Base-by-base conservation (phyloP, 2,329 filamentous ascomycete genomes). In the Fusarium sp. region DNA sequence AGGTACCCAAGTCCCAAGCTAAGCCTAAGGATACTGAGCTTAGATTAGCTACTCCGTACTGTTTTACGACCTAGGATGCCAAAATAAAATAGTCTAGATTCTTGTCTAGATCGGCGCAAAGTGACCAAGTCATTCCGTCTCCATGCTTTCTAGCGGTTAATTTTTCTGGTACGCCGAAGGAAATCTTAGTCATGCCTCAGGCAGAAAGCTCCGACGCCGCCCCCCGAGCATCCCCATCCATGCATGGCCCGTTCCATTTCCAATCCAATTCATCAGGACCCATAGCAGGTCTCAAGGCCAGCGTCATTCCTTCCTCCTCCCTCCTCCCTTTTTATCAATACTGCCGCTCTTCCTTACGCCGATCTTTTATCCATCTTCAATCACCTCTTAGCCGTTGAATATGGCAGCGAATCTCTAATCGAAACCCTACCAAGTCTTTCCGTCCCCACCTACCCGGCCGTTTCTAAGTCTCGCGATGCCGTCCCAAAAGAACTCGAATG, bases 401-500 rank as follows among this genome's bases (percentile, higher is more conserved):
- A 82, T 82, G 80, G 80, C 78, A 74, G 69, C 79, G 75, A 77
- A 75, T 75, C 71, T 75, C 55, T 81, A 76, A 79, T 70, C 74
- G 69, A 73, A 69, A 54, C 60, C 58, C 66, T 54, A 55, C 57
- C 59, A 68, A 66, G 54, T 54, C 62, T 62, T 62, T 53, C 58
- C 69, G 50, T 48, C 65, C 28, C 50, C 31, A 62, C 63, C 62
- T 37, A 57, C 43, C 49, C 50, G 49, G 50, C 59, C 67, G 48
- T 49, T 46, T 46, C 6, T 4, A 37, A 37, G 34, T 37, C 34
- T 54, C 72, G 74, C 66, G 67, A 88, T 87, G 85, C 84, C 85
- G 62, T 81, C 84, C 67, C 81, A 83, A 76, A 89, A 89, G 80
- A 82, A 80, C 73, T 75, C 83, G 75, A 83, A 83, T 78, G 81